Percentiles rank a stretch among this genome's conserved stretches.
Conservation (phyloP, 2,329 filamentous ascomycete genomes). For the Fonsecaea pedrosoi region DNA sequence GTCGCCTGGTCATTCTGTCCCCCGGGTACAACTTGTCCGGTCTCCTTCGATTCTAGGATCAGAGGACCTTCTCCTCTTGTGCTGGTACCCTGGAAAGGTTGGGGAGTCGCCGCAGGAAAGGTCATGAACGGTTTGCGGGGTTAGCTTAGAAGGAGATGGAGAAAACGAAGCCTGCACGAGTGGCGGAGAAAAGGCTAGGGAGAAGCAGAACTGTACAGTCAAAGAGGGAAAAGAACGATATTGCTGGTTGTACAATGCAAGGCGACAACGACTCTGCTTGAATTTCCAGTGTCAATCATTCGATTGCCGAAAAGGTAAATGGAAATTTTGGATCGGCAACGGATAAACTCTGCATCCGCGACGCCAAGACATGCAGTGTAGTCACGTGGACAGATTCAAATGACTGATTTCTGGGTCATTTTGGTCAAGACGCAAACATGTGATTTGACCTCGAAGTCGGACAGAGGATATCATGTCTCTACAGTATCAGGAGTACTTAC, state of each 20-base stretch:
- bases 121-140: conserved; percentile 37
- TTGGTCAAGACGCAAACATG: no score
- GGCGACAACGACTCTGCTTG: conserved; percentile 1
- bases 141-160: background rate
- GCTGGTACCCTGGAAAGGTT: conserved; percentile 38
- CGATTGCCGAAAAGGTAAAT: background rate
- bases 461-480: background rate
- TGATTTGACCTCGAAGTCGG: no score
- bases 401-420: background rate
- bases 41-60: conserved; percentile 45
- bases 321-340: conserved; percentile 16
- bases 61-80: conserved; percentile 35
- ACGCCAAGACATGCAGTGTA: background rate
- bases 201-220: conserved; percentile 12
- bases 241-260: background rate
- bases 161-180: background rate
- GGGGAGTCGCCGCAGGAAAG: conserved; percentile 34
- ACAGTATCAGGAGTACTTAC: background rate
- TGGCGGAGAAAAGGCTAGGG: conserved; percentile 1
- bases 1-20: conserved; percentile 34
- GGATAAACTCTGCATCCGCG: conserved; percentile 13
- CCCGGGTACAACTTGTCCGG: conserved; percentile 47
- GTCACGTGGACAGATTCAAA: conserved; percentile 6
- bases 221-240: conserved; percentile 15
- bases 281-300: background rate